phyloP scores from a whole-genome alignment of 75 land plant genomes.

The Cryptomeria japonica region DNA sequence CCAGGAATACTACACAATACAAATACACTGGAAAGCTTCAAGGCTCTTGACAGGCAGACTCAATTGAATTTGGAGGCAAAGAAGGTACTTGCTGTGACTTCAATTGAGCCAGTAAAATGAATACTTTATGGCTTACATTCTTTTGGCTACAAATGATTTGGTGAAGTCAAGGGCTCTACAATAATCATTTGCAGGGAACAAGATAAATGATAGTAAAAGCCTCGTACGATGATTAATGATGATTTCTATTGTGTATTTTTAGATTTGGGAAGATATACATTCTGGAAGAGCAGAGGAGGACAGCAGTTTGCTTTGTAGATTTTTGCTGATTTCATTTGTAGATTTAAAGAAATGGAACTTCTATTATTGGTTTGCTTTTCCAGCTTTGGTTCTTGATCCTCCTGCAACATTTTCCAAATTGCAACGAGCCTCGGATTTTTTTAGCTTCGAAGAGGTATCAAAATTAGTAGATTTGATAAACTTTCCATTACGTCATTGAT shows the following conservation, averaged over 20 bases:
- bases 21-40: constrained; percentile 85
- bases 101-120: background rate
- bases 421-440: constrained; percentile 60
- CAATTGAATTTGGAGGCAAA: constrained; percentile 64
- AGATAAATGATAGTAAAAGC: background rate
- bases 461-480: background rate
- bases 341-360: constrained; percentile 96
- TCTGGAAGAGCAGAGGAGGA: constrained; percentile 84
- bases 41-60: constrained; percentile 59
- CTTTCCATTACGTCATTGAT: background rate
- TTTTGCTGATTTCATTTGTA: constrained; percentile 86
- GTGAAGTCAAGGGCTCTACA: background rate
- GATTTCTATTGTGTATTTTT: background rate
- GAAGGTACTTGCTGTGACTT: constrained; percentile 49
- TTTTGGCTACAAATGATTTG: background rate
- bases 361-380: constrained; percentile 94
- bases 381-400: constrained; percentile 82
- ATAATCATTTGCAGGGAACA: background rate
- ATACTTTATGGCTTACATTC: background rate
- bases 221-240: background rate
- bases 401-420: constrained; percentile 62
- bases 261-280: constrained; percentile 93
- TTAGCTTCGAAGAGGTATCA: constrained; percentile 70
- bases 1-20: constrained; percentile 86
- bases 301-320: constrained; percentile 64